phyloP scores from a whole-genome alignment of 306 rosid species.

The Clitoria ternatea region DNA sequence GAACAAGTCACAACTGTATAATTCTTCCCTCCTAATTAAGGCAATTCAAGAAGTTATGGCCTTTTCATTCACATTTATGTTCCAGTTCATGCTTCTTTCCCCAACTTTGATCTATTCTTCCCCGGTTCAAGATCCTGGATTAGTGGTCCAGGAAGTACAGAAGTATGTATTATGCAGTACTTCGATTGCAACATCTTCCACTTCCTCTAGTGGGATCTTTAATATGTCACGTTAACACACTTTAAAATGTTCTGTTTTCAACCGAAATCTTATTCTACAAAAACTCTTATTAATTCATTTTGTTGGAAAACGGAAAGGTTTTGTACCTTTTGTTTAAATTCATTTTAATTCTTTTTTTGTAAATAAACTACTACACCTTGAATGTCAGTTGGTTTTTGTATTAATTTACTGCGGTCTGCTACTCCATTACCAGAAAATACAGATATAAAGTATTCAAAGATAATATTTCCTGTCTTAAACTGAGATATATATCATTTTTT shows the following conservation, averaged over 20 bases:
- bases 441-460: neutral
- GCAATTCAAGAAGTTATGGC: conserved; percentile 33
- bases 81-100: conserved; percentile 31
- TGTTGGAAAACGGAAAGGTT: neutral
- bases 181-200: neutral
- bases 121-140: conserved; percentile 50
- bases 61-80: conserved; percentile 31
- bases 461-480: neutral
- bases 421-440: neutral
- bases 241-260: neutral
- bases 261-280: neutral
- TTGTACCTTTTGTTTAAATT: neutral
- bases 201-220: neutral
- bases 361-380: neutral
- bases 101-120: conserved; percentile 40
- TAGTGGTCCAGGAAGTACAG: conserved; percentile 54
- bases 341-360: neutral
- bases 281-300: too few species aligned
- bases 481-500: neutral
- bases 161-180: conserved; percentile 35
- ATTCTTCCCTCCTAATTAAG: neutral
- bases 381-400: neutral
- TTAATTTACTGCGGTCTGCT: neutral
- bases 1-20: conserved; percentile 18
- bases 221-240: neutral